A percentile compares a stretch with the other conserved stretches of the same genome.
phyloP scores from a whole-genome alignment of 495 filamentous ascomycete genomes.

The Xylona heveae region DNA sequence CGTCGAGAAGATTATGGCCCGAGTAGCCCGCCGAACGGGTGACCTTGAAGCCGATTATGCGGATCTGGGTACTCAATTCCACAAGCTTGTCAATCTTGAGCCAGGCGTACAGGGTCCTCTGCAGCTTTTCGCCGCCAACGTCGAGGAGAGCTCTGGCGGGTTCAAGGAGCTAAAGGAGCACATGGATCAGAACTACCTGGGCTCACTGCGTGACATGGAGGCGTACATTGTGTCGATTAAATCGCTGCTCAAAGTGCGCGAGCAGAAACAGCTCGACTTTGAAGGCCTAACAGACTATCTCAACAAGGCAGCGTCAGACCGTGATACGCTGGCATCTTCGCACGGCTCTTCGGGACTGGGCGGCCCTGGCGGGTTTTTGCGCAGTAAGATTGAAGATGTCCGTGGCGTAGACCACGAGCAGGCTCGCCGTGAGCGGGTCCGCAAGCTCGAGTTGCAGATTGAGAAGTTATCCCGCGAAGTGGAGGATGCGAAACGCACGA shows the following conservation, averaged over 20 bases:
- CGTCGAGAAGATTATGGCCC: conserved; percentile 80
- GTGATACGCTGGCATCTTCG: conserved; percentile 59
- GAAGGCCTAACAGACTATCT: conserved; percentile 92
- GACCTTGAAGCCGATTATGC: conserved; percentile 79
- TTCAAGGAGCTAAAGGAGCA: conserved; percentile 63
- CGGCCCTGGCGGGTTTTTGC: conserved; percentile 69
- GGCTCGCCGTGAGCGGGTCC: conserved; percentile 58
- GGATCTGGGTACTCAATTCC: conserved; percentile 81
- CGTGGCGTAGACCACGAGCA: conserved; percentile 94
- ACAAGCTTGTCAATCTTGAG: conserved; percentile 77
- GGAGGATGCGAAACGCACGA: conserved; percentile 60
- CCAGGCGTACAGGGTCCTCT: conserved; percentile 64
- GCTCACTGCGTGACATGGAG: conserved; percentile 79
- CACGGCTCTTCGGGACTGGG: conserved; percentile 33
- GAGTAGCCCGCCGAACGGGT: conserved; percentile 68
- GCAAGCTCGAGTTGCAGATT: conserved; percentile 80
- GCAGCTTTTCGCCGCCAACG: conserved; percentile 63
- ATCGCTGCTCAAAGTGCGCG: conserved; percentile 71
- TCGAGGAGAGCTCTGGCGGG: conserved; percentile 60
- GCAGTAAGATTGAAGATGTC: conserved; percentile 89
- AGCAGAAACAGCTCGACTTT: conserved; percentile 95
- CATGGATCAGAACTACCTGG: conserved; percentile 89
- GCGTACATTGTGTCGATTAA: conserved; percentile 73
- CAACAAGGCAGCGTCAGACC: conserved; percentile 68
- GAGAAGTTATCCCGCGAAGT: conserved; percentile 75